Percentiles rank a stretch among this genome's conserved stretches.
Conservation (phyloP, 768 basidiomycete species). For the Trametes maxima region DNA sequence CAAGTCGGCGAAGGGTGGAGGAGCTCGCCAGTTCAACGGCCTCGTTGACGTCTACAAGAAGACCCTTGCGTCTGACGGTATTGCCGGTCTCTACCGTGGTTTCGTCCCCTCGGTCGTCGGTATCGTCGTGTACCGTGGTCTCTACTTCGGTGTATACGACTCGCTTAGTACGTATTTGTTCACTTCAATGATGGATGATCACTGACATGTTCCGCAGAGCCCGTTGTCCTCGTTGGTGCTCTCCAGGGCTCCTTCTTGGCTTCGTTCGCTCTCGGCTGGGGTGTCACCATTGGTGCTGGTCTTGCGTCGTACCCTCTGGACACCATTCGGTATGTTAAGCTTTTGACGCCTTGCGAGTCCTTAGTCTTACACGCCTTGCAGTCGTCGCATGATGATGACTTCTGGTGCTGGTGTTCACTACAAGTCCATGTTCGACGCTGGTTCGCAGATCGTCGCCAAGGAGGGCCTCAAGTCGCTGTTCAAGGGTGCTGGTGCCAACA, state of each 20-base stretch:
- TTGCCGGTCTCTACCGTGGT: slow-evolving; percentile 99
- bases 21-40: slow-evolving; percentile 97
- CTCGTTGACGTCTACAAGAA: slow-evolving; percentile 96
- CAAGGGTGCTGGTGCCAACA: slow-evolving; percentile 96
- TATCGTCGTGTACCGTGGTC: slow-evolving; percentile 99
- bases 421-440: slow-evolving; percentile 99
- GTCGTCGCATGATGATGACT: slow-evolving; percentile 99
- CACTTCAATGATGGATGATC: slow-evolving; percentile 21
- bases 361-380: slow-evolving; percentile 33
- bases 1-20: slow-evolving; percentile 93
- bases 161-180: slow-evolving; percentile 70
- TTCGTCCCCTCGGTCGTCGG: slow-evolving; percentile 99
- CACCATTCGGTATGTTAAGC: slow-evolving; percentile 70
- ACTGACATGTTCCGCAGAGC: slow-evolving; percentile 57
- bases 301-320: slow-evolving; percentile 96
- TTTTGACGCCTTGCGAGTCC: not conserved
- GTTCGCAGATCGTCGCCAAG: slow-evolving; percentile 90
- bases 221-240: slow-evolving; percentile 94
- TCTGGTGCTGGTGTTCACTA: slow-evolving; percentile 95
- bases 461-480: slow-evolving; percentile 96
- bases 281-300: slow-evolving; percentile 99
- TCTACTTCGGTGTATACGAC: slow-evolving; percentile 98
- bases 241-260: slow-evolving; percentile 97
- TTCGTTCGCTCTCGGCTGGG: slow-evolving; percentile 97
- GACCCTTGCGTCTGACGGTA: slow-evolving; percentile 96